A percentile compares a stretch with the other conserved stretches of the same genome.
Evolutionary conservation across 305 asterid species (phyloP).

Genomic region (Withania somnifera): DNA sequence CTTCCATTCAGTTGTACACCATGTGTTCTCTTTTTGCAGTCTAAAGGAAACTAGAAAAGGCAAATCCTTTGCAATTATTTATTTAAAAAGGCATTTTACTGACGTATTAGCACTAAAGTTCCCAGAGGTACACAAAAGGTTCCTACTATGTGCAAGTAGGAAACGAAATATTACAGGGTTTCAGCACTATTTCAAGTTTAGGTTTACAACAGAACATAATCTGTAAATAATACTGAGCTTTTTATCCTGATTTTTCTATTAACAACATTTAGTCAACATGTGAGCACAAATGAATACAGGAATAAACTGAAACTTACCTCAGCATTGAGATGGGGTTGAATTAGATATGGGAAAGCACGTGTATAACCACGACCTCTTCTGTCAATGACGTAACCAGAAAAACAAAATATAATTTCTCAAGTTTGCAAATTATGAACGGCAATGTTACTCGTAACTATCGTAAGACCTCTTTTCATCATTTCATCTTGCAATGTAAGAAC

Average conservation of each 20-base stretch:
- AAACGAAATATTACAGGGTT: background rate
- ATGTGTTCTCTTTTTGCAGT: background rate
- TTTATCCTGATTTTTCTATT: background rate
- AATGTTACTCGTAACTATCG: slow-evolving; percentile 19
- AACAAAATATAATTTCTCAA: slow-evolving; percentile 14
- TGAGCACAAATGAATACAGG: background rate
- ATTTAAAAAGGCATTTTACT: background rate
- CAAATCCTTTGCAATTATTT: background rate
- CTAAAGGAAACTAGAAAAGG: background rate
- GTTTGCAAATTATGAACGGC: slow-evolving; percentile 21
- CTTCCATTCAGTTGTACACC: background rate
- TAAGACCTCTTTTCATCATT: slow-evolving; percentile 48
- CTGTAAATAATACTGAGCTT: background rate
- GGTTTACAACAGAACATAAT: background rate
- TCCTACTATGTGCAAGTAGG: background rate
- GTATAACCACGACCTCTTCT: background rate
- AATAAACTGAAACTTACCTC: slow-evolving; percentile 3
- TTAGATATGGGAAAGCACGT: background rate
- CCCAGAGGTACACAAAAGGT: background rate
- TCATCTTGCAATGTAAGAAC: slow-evolving; percentile 49
- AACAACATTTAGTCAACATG: background rate
- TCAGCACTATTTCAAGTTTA: background rate
- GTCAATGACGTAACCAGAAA: background rate
- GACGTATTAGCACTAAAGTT: too few species aligned
- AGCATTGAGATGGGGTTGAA: background rate